Evolutionary conservation across 768 basidiomycete species (phyloP).

Genomic region (Mycena albidolilacea): DNA sequence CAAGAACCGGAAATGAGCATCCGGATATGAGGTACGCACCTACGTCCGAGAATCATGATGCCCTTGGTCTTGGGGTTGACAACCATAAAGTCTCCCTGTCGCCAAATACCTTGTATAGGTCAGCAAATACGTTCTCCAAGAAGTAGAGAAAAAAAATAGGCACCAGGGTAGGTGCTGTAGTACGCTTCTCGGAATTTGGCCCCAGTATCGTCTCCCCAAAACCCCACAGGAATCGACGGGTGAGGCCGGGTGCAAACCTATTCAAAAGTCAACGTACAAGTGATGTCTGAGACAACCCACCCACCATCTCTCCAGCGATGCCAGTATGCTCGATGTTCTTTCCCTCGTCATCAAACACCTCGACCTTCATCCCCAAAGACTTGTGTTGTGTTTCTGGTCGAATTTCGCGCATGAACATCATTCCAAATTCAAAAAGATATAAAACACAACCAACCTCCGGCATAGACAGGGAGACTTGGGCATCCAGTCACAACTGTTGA

Average conservation of each 20-base stretch:
- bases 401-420: background rate
- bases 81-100: slow-evolving; percentile 79
- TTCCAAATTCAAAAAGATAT: slow-evolving; percentile 1
- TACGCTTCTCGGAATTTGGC: slow-evolving; percentile 76
- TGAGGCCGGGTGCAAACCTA: slow-evolving; percentile 76
- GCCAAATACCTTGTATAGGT: slow-evolving; percentile 65
- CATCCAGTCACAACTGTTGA: slow-evolving; percentile 67
- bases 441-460: slow-evolving; percentile 64
- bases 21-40: slow-evolving; percentile 49
- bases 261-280: background rate
- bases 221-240: slow-evolving; percentile 74
- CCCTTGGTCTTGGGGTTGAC: slow-evolving; percentile 75
- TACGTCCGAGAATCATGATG: slow-evolving; percentile 74
- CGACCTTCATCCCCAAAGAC: slow-evolving; percentile 74
- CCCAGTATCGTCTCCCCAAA: slow-evolving; percentile 76
- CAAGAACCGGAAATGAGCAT: background rate
- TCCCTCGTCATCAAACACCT: slow-evolving; percentile 68
- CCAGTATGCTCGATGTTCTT: slow-evolving; percentile 62
- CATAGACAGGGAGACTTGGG: slow-evolving; percentile 66
- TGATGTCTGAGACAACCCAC: background rate
- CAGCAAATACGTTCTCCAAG: background rate
- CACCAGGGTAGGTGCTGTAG: slow-evolving; percentile 74
- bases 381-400: slow-evolving; percentile 74
- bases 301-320: slow-evolving; percentile 28
- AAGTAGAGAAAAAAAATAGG: background rate